These are phyloP conservation scores for Clathrus columnatus DNA, from an alignment of 768 basidiomycete species.

Conservation along the genomic window DNA sequence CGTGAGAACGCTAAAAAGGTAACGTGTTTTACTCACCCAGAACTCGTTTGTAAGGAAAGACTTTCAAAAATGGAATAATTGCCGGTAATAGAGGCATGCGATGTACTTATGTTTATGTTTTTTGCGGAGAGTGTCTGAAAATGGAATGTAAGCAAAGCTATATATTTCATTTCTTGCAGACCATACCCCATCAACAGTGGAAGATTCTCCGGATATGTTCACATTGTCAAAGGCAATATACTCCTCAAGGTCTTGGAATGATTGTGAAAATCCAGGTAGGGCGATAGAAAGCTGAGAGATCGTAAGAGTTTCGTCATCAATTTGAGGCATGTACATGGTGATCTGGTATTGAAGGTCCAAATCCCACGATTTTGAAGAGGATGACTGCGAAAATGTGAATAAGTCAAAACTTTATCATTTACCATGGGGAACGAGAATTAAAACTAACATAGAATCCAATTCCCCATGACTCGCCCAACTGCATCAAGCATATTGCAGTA, in stretches of 20 bases:
- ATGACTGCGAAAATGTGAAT: not conserved
- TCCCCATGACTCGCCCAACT: not conserved
- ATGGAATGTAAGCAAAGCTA: not conserved
- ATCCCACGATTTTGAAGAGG: not conserved
- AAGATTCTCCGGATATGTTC: not conserved
- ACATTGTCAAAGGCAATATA: slow-evolving; percentile 3
- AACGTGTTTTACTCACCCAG: slow-evolving; percentile 2
- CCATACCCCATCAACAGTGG: slow-evolving; percentile 6
- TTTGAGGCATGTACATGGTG: slow-evolving; percentile 3
- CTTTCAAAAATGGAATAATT: slow-evolving; percentile 1
- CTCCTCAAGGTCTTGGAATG: slow-evolving; percentile 3
- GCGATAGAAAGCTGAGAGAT: slow-evolving; percentile 4
- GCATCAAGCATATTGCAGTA: slow-evolving; percentile 8
- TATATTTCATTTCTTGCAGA: not conserved
- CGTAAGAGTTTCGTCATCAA: not conserved
- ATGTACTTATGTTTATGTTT: slow-evolving; percentile 5
- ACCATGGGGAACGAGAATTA: not conserved
- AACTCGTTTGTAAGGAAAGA: slow-evolving; percentile 7
- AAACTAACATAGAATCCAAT: slow-evolving; percentile 8
- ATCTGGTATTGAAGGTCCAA: slow-evolving; percentile 2
- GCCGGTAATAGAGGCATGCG: slow-evolving; percentile 4
- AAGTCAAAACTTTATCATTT: too few species aligned
- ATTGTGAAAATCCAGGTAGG: slow-evolving; percentile 8
- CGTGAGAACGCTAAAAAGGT: not conserved
- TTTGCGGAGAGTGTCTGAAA: not conserved